A percentile compares a stretch with the other conserved stretches of the same genome.
Evolutionary conservation across 2,329 filamentous ascomycete species (phyloP).

Genomic region (Arthroderma sp.): DNA sequence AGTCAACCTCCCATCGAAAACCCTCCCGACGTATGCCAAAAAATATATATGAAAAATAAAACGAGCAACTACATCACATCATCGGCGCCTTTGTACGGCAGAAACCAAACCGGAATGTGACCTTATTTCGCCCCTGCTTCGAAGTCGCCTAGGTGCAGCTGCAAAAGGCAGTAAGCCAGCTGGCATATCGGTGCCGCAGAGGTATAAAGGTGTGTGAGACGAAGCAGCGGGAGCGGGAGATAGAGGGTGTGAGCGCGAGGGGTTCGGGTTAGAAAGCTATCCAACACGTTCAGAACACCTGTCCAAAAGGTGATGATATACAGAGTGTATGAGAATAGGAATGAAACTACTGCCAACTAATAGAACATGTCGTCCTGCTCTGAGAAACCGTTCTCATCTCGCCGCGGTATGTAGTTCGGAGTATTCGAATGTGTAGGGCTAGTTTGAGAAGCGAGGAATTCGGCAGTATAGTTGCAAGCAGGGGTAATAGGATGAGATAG

Average conservation of each 20-base stretch:
- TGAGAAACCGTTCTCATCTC: neutral
- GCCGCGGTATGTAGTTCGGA: neutral
- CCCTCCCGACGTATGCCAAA: neutral
- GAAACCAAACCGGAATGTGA: neutral
- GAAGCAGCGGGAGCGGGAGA: too few species aligned
- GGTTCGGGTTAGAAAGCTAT: too few species aligned
- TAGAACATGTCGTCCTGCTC: neutral
- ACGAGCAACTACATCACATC: neutral
- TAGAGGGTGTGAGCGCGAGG: too few species aligned
- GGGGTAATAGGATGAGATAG: neutral
- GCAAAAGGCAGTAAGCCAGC: too few species aligned
- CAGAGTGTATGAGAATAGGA: neutral
- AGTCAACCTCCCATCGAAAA: neutral
- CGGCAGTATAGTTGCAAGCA: neutral
- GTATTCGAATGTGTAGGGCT: neutral
- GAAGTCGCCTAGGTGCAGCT: too few species aligned
- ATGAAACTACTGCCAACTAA: neutral
- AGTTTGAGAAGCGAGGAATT: neutral
- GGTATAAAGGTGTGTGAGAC: too few species aligned
- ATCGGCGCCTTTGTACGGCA: neutral
- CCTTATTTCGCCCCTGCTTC: too few species aligned
- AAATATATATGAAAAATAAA: neutral
- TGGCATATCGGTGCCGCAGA: too few species aligned
- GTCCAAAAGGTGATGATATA: neutral
- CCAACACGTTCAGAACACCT: too few species aligned